Percentiles rank a stretch among this genome's conserved stretches.
phyloP scores from a whole-genome alignment of 2,329 filamentous ascomycete genomes.

The Trichoderma oligosporum region DNA sequence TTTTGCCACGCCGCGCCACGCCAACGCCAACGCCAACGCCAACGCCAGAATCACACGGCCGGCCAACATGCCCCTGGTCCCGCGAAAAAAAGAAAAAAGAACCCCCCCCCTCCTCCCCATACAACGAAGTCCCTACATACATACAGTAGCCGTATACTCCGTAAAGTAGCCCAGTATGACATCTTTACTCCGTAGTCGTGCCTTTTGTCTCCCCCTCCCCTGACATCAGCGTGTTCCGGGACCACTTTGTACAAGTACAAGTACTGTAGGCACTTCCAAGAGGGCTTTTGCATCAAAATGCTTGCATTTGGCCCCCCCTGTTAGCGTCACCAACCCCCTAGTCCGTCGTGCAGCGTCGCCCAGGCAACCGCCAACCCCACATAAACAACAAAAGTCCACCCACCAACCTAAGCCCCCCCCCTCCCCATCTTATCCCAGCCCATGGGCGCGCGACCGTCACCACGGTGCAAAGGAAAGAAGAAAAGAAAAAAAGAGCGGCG shows the following conservation, averaged over 20 bases:
- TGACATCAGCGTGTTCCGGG: not conserved
- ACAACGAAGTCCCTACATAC: constrained; percentile 3
- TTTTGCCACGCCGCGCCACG: not conserved
- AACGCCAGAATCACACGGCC: not conserved
- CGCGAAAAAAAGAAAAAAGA: not conserved
- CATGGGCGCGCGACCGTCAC: not conserved
- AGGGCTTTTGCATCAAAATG: no score
- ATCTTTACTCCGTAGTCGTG: not conserved
- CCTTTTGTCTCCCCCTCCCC: not conserved
- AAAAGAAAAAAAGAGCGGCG: no score
- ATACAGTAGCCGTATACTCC: not conserved
- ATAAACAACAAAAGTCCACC: constrained; percentile 22
- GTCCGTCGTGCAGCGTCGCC: constrained; percentile 9
- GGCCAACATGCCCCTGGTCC: not conserved
- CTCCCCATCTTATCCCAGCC: not conserved
- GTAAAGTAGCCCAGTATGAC: not conserved
- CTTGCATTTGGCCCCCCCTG: constrained; percentile 7
- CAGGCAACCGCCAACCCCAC: constrained; percentile 22
- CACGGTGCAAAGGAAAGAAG: no score
- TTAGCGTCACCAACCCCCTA: not conserved
- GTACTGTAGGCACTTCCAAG: not conserved
- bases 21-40: not conserved
- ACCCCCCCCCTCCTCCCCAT: no score
- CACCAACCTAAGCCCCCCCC: not conserved
- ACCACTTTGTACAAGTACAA: no score